Evolutionary conservation across 768 basidiomycete species (phyloP), one percentile per base, ranked within the genome.

Genomic region (Amanita thiersii): DNA sequence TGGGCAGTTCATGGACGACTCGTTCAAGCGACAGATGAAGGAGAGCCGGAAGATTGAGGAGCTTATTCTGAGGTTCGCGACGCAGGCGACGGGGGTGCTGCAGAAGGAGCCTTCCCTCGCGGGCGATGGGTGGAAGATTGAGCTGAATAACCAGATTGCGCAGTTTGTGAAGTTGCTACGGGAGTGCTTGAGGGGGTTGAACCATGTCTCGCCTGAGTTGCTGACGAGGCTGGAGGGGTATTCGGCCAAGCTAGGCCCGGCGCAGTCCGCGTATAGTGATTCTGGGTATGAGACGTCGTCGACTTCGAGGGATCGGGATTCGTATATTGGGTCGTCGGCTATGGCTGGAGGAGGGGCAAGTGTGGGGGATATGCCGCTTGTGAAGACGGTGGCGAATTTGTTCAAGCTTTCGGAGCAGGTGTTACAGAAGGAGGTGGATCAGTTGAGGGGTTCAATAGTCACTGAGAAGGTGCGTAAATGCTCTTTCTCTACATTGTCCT

Each of bases 1-100:
- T 57, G 84, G 83, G 9, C 87, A 90, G 47, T 89, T 87, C 59
- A 79, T 82, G 59, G 80, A 86, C 44, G 85, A 89, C 19, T 72
- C 70, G 28, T 94, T 96, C 68, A 80, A 85, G 44, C 74, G 78
- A 25, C 86, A 92, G 52, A 85, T 97, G 79, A 89, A 90, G 61
- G 93, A 97, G 59, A 93, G 89, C 58, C 76, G 96, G 34, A 96
- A 94, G 66, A 88, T 97, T 28, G 96, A 99, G 63, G 92, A 97
- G 49, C 81, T 99, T 41, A 94, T 99, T 45, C 71, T 99, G 39
- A 86, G 87, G 73, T 97, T 97, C 54, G 93, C 93, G 8, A 87
- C 92, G 1, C 81, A 90, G 39, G 87, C 94, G 2, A 90, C 88
- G 2, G 73, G 77, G 19, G 78, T 88, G 6, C 72, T 98, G 46